Evolutionary conservation across 2,329 filamentous ascomycete genomes (phyloP), one percentile per base, ranked within the genome.

Genomic region (Waltergamsia citrina): DNA sequence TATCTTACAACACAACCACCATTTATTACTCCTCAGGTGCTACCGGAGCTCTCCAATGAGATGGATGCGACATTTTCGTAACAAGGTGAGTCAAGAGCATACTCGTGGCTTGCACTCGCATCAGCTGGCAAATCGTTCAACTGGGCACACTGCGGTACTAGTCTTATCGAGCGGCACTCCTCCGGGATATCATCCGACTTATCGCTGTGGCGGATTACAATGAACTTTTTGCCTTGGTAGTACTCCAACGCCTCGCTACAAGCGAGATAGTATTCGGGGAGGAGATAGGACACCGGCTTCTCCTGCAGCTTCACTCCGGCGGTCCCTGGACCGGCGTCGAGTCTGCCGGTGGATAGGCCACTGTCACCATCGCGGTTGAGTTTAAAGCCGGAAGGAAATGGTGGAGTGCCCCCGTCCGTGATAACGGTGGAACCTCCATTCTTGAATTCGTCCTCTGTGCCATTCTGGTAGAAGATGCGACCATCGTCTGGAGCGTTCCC

Each of bases 381-480:
- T 26, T 42, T 44, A 37, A 68, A 45, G 30, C 57, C 60, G 23
- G 46, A 53, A 4, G 65, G 60, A 35, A 54, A 53, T 4, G 49
- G 47, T 4, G 59, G 60, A 6, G 49, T 56, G 21, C 60, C 61
- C 14, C 52, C 52, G 38, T 68, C 64, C 18, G 55, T 58, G 20
- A 69, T 35, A 32, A 64, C 46, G 27, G 51, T 54, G 23, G 55
- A 53, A 27, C 43, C 33, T 25, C 48, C 44, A 23, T 45, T 47
- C 14, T 44, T 42, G 6, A 57, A 41, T 25, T 63, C 53, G 6
- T 46, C 37, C 10, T 52, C 52, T 10, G 66, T 67, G 43, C 61
- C 65, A 43, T 72, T 71, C 37, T 63, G 51, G 56, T 70, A 71
- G 45, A 71, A 71, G 38, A 62, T 43, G 32, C 53, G 50, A 6